Base-by-base conservation (phyloP, 2,329 filamentous ascomycete species). In the Sporothrix pseudoabietina region DNA sequence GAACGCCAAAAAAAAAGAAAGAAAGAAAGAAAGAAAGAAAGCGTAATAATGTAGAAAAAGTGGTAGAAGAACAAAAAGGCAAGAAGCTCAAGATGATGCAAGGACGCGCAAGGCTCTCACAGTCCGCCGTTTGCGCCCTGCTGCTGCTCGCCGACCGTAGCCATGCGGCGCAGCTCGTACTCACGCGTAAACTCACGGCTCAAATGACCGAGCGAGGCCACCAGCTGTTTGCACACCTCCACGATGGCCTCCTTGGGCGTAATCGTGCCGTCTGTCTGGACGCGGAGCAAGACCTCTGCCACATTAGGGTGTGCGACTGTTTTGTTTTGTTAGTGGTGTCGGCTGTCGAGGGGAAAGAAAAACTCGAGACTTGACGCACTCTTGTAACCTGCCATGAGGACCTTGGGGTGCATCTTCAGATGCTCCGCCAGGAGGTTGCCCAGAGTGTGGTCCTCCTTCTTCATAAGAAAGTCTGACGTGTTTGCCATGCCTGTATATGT, bases 401-500 rank as follows among this genome's bases (percentile, higher is more conserved):
- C 92, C 80, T 97, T 91, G 22, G 90, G 88, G 78, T 93, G 92
- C 81, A 92, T 90, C 84, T 96, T 90, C 73, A 99, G 91, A 78
- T 95, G 93, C 79, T 93, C 91, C 66, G 92, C 89, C 73, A 99
- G 87, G 72, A 99, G 87, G 82, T 99, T 98, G 78, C 91, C 96
- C 35, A 99, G 88, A 0, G 95, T 98, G 83, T 98, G 95, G 78
- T 99, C 96, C 82, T 99, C 96, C 82, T 98, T 98, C 83, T 94
- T 93, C 83, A 99, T 90, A 74, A 93, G 90, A 84, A 99, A 99
- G 82, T 98, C 92, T 10, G 94, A 92, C n/a, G 93, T 94, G 81
- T 97, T 97, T 30, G 95, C 93, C 80, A 97, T 94, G 79, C 94
- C 94, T 96, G 30, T 47, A 6, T 8, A 7, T n/a, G 55, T 49